Percentiles rank a stretch among this genome's conserved stretches.
Conservation (phyloP, 2,329 filamentous ascomycete genomes). For the Nectriaceae sp. region DNA sequence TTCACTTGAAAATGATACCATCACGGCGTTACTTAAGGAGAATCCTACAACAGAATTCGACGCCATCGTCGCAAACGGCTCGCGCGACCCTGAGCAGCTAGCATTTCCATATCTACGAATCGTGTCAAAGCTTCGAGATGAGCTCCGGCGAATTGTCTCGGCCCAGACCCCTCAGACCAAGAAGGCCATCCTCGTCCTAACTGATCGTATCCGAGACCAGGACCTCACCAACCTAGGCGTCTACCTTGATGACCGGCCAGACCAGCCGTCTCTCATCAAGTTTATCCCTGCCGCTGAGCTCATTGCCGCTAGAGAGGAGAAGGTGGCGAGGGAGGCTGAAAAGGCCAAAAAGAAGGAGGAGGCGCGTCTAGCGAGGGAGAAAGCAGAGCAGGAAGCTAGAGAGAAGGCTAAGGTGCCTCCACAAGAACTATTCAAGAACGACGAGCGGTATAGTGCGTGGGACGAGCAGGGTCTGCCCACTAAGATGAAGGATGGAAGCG, state of each 20-base stretch:
- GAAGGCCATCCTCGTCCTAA: slow-evolving; percentile 74
- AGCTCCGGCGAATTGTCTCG: slow-evolving; percentile 58
- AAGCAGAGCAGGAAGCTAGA: slow-evolving; percentile 53
- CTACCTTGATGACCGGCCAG: slow-evolving; percentile 82
- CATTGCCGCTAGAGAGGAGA: slow-evolving; percentile 60
- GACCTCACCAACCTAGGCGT: slow-evolving; percentile 82
- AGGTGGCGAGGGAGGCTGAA: slow-evolving; percentile 62
- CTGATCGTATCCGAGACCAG: slow-evolving; percentile 77
- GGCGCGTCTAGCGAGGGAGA: slow-evolving; percentile 51
- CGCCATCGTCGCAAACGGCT: slow-evolving; percentile 45
- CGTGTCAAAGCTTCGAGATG: slow-evolving; percentile 60
- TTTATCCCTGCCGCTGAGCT: slow-evolving; percentile 60
- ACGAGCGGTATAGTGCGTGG: slow-evolving; percentile 71
- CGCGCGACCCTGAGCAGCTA: slow-evolving; percentile 53
- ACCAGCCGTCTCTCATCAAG: slow-evolving; percentile 72
- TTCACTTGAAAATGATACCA: slow-evolving; percentile 49
- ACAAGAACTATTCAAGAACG: slow-evolving; percentile 57
- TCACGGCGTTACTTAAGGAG: slow-evolving; percentile 45
- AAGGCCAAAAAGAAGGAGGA: slow-evolving; percentile 58
- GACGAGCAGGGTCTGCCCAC: slow-evolving; percentile 81
- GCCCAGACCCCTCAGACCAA: slow-evolving; percentile 52
- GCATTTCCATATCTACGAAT: slow-evolving; percentile 57
- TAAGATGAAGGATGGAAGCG: slow-evolving; percentile 74
- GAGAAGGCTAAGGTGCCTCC: slow-evolving; percentile 60
- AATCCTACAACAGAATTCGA: slow-evolving; percentile 50